Evolutionary conservation across 345 rosid species (phyloP).

Genomic region (Punica granatum): DNA sequence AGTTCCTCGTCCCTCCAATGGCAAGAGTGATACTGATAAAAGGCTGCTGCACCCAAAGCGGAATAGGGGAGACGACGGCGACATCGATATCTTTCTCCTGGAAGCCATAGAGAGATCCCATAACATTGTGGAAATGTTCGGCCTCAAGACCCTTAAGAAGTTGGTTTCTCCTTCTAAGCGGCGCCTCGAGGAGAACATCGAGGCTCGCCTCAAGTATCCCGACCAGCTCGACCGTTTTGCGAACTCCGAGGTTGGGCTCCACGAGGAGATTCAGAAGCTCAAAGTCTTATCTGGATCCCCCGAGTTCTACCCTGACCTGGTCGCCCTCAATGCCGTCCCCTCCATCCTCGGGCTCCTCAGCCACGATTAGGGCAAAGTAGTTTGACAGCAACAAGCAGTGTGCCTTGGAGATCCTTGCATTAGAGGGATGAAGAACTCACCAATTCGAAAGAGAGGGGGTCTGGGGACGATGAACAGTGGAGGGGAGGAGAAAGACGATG

Average conservation of each 20-base stretch:
- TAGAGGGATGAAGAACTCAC: too few relatives aligned
- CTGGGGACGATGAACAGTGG: too few relatives aligned
- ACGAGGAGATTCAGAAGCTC: too few relatives aligned
- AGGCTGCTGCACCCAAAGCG: slow-evolving; percentile 2
- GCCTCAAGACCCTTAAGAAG: slow-evolving; percentile 70
- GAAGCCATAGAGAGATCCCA: too few relatives aligned
- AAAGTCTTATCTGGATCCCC: slow-evolving; percentile 91
- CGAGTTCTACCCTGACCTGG: slow-evolving; percentile 87
- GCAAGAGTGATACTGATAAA: neutral
- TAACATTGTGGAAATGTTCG: too few relatives aligned
- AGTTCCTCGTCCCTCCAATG: too few relatives aligned
- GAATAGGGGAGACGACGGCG: slow-evolving; percentile 11
- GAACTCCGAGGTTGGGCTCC: too few relatives aligned
- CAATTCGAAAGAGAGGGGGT: too few relatives aligned
- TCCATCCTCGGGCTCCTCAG: slow-evolving; percentile 80
- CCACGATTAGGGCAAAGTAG: too few relatives aligned
- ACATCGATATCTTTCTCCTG: slow-evolving; percentile 59
- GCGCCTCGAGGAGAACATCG: slow-evolving; percentile 89
- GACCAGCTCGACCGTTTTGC: too few relatives aligned
- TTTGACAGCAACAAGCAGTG: slow-evolving; percentile 90
- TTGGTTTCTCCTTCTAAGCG: slow-evolving; percentile 95
- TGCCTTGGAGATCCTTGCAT: slow-evolving; percentile 91
- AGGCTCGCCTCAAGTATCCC: too few relatives aligned
- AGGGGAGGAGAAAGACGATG: too few relatives aligned
- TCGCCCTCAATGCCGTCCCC: slow-evolving; percentile 64